Conservation (phyloP, 129 eudicot species). For the Pseudognaphalium luteoalbum region DNA sequence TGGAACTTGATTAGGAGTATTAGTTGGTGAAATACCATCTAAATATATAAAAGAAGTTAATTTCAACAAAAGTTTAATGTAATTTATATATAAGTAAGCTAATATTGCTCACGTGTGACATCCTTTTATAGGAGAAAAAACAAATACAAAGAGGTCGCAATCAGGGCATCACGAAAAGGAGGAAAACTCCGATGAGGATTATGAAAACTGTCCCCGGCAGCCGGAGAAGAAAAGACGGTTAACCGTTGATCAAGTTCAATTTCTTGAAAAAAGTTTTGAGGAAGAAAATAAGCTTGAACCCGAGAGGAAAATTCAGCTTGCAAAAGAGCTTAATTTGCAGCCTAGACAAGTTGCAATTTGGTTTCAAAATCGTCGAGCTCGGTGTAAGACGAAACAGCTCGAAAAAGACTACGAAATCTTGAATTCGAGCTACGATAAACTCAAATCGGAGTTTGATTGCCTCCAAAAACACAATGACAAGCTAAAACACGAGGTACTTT, state of each 20-base stretch:
- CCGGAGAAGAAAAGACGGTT: conserved; percentile 82
- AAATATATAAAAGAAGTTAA: neutral
- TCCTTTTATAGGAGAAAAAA: conserved; percentile 37
- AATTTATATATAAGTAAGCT: neutral
- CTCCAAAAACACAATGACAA: conserved; percentile 58
- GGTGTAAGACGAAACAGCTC: conserved; percentile 73
- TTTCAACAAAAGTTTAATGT: neutral
- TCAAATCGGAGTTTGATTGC: conserved; percentile 56
- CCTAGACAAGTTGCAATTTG: conserved; percentile 90
- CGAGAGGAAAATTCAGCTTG: conserved; percentile 73
- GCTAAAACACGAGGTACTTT: conserved; percentile 67
- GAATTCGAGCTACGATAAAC: conserved; percentile 63
- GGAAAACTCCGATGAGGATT: conserved; percentile 54
- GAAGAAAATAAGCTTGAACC: conserved; percentile 90
- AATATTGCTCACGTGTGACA: conserved; percentile 35
- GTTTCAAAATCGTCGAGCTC: conserved; percentile 89
- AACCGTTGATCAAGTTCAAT: conserved; percentile 53
- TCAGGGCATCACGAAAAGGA: conserved; percentile 36
- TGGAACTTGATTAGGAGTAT: neutral
- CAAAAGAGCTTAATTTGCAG: conserved; percentile 79
- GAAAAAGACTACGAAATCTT: conserved; percentile 70
- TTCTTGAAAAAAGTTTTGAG: conserved; percentile 77
- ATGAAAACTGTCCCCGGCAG: conserved; percentile 45
- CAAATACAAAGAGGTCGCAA: conserved; percentile 22
- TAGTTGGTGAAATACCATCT: neutral